Evolutionary conservation across 768 basidiomycete species (phyloP).

Genomic region (Cyathus striatus): DNA sequence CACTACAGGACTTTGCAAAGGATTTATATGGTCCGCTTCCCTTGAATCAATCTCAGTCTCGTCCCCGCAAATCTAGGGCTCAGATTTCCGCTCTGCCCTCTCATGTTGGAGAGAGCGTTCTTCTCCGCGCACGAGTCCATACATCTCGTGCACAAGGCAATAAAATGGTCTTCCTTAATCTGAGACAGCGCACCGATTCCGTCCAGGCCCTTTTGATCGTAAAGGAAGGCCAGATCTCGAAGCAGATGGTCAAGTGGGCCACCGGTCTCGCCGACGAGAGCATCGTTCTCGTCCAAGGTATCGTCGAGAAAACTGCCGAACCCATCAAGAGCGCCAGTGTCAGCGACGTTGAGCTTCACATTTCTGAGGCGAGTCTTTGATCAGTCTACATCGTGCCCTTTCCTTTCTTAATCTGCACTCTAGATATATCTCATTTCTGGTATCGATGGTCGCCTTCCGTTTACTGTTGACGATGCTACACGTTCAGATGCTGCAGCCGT

Average conservation of each 20-base stretch:
- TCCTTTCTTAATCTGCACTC: too few relatives aligned
- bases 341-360: conserved; percentile 80
- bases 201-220: conserved; percentile 82
- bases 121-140: conserved; percentile 87
- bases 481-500: conserved; percentile 70
- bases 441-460: conserved; percentile 77
- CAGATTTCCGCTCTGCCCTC: conserved; percentile 63
- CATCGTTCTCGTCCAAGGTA: conserved; percentile 87
- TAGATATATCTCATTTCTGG: conserved; percentile 82
- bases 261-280: conserved; percentile 76
- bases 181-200: conserved; percentile 83
- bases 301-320: conserved; percentile 72
- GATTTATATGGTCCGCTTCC: conserved; percentile 86
- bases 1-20: conserved; percentile 62
- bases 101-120: conserved; percentile 67
- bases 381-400: too few relatives aligned
- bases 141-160: conserved; percentile 88
- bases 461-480: conserved; percentile 89
- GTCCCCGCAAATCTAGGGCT: conserved; percentile 53
- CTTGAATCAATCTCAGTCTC: conserved; percentile 86
- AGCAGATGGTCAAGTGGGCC: conserved; percentile 97
- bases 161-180: conserved; percentile 92
- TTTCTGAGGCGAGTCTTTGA: conserved; percentile 65
- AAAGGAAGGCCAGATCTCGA: conserved; percentile 74
- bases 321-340: conserved; percentile 90